Evolutionary conservation across 345 rosid species (phyloP).

Genomic region (Gossypium anomalum): DNA sequence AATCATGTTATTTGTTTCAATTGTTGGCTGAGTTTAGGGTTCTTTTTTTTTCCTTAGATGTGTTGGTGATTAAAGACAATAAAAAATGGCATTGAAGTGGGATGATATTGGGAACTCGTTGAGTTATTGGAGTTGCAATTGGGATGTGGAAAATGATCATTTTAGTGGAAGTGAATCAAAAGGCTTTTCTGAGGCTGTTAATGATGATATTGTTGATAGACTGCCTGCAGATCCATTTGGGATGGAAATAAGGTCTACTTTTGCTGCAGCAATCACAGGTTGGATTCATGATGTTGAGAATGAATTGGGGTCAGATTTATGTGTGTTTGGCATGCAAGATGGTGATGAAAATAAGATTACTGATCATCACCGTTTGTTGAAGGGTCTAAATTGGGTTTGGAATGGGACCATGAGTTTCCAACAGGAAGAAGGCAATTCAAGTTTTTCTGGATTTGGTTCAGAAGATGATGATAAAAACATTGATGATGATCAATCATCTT

Average conservation of each 20-base stretch:
- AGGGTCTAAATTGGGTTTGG: conserved; percentile 13
- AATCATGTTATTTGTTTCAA: neutral
- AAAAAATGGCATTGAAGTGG: conserved; percentile 18
- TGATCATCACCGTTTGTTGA: neutral
- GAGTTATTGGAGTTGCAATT: conserved; percentile 19
- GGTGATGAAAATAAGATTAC: neutral
- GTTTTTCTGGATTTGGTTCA: conserved; percentile 2
- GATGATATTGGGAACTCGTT: conserved; percentile 3
- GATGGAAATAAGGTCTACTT: conserved; percentile 21
- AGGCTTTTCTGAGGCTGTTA: conserved; percentile 16
- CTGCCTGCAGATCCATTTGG: conserved; percentile 23
- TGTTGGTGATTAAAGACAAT: neutral
- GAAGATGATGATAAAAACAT: neutral
- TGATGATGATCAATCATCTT: conserved; percentile 10
- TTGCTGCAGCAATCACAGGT: conserved; percentile 18
- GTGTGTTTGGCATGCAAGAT: conserved; percentile 6
- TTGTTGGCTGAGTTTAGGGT: conserved; percentile 2
- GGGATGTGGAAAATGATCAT: conserved; percentile 20
- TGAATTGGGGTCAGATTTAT: conserved; percentile 13
- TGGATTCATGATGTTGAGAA: conserved; percentile 15
- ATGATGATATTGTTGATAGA: conserved; percentile 17
- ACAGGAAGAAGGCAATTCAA: conserved; percentile 10
- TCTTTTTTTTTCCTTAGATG: conserved; percentile 11
- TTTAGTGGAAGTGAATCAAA: conserved; percentile 13
- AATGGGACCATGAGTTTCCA: conserved; percentile 8